Conservation (phyloP, 2,329 filamentous ascomycete genomes). For the Fusarium algeriense region DNA sequence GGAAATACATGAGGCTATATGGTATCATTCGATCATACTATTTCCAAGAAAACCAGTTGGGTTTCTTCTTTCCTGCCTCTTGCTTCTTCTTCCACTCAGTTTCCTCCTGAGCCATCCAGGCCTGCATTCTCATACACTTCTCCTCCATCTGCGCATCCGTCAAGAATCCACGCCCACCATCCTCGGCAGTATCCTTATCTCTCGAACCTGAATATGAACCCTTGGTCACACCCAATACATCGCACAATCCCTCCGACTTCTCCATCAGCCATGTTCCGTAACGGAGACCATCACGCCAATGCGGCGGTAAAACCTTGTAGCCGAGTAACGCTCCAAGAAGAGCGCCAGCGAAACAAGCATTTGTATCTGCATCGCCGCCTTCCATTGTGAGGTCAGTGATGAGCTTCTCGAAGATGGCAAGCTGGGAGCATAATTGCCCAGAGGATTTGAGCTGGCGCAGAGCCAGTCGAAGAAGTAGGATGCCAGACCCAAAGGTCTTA, state of each 20-base stretch:
- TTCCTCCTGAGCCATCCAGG: constrained; percentile 48
- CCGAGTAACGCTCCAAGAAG: constrained; percentile 63
- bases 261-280: constrained; percentile 59
- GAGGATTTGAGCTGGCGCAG: constrained; percentile 51
- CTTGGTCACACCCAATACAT: constrained; percentile 53
- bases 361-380: constrained; percentile 67
- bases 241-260: constrained; percentile 58
- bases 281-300: constrained; percentile 62
- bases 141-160: constrained; percentile 54
- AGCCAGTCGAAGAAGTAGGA: constrained; percentile 58
- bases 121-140: constrained; percentile 51
- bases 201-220: constrained; percentile 51
- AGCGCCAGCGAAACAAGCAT: constrained; percentile 65
- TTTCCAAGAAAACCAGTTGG: constrained; percentile 40
- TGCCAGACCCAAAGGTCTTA: constrained; percentile 63
- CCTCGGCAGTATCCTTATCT: constrained; percentile 56
- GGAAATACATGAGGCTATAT: not conserved
- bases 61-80: constrained; percentile 41
- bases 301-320: constrained; percentile 58
- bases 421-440: constrained; percentile 34
- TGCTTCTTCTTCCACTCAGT: constrained; percentile 45
- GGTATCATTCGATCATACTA: not conserved
- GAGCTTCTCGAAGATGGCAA: constrained; percentile 58
- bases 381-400: constrained; percentile 63
- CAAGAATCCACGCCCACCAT: constrained; percentile 57